Conservation (phyloP, 2,329 filamentous ascomycete species). For the Thelonectria olida region DNA sequence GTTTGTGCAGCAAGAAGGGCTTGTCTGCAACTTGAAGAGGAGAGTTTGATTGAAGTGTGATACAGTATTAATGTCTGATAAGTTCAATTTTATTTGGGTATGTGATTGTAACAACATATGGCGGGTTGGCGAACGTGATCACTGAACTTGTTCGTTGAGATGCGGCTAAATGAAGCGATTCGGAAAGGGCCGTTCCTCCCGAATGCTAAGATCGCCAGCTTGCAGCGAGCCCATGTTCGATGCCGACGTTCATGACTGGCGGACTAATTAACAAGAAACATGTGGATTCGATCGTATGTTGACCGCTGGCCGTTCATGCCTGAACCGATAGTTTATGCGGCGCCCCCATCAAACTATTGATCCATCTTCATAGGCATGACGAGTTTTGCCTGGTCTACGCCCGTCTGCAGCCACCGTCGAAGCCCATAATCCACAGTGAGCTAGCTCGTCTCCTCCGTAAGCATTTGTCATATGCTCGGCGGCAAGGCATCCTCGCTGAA, state of each 20-base stretch:
- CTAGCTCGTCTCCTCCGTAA: background rate
- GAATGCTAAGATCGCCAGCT: background rate
- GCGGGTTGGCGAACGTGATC: no score
- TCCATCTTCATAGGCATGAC: background rate
- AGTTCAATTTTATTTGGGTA: no score
- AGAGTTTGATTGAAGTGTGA: background rate
- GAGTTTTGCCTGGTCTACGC: background rate
- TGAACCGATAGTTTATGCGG: background rate
- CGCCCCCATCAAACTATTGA: background rate
- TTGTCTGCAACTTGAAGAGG: slow-evolving; percentile 10
- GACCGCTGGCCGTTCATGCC: background rate
- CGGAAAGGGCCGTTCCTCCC: background rate
- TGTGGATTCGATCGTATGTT: no score
- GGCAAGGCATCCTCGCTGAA: background rate
- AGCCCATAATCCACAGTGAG: background rate
- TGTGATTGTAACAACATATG: no score
- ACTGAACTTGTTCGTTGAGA: no score
- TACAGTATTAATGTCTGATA: no score
- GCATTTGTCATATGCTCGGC: background rate
- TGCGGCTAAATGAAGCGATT: background rate
- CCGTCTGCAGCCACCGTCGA: background rate
- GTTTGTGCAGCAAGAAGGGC: slow-evolving; percentile 18
- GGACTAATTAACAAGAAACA: background rate
- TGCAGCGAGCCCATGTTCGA: background rate
- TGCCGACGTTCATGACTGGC: background rate